Conservation (phyloP, 495 filamentous ascomycete genomes). For the Aspergillus hancockii region DNA sequence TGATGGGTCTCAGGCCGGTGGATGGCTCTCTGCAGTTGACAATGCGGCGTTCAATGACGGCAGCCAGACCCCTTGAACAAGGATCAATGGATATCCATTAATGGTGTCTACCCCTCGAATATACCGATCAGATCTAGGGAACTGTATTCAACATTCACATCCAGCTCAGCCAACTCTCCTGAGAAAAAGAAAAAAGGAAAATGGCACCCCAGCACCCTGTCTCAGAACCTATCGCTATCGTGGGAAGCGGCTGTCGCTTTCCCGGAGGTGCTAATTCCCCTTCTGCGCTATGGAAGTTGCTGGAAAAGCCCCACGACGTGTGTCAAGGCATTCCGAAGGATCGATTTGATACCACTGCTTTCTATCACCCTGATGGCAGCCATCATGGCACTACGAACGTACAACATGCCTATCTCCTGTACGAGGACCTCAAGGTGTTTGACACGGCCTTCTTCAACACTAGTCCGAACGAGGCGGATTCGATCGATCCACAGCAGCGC, state of each 20-base stretch:
- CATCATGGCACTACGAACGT: too few relatives aligned
- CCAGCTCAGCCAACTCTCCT: too few relatives aligned
- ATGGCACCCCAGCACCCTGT: too few relatives aligned
- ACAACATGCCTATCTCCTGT: conserved; percentile 4
- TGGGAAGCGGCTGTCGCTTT: conserved; percentile 20
- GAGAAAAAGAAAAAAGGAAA: too few relatives aligned
- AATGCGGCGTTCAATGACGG: too few relatives aligned
- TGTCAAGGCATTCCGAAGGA: conserved; percentile 6
- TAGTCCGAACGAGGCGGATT: conserved; percentile 7
- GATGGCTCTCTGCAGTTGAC: too few relatives aligned
- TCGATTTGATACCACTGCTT: background rate
- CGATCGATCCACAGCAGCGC: conserved; percentile 44
- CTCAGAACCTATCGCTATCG: conserved; percentile 16
- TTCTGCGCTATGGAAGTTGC: conserved; percentile 10
- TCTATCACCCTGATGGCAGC: background rate
- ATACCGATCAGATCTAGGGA: too few relatives aligned
- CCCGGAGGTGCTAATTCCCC: conserved; percentile 6
- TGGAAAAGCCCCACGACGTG: conserved; percentile 12
- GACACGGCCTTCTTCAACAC: conserved; percentile 13
- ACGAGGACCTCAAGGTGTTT: conserved; percentile 3
- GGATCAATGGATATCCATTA: too few relatives aligned
- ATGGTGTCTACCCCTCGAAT: too few relatives aligned
- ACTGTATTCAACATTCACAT: too few relatives aligned
- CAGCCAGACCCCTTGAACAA: too few relatives aligned
- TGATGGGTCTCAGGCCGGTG: too few relatives aligned